phyloP scores from a whole-genome alignment of 768 basidiomycete species.

The Phylloporus arenicola region DNA sequence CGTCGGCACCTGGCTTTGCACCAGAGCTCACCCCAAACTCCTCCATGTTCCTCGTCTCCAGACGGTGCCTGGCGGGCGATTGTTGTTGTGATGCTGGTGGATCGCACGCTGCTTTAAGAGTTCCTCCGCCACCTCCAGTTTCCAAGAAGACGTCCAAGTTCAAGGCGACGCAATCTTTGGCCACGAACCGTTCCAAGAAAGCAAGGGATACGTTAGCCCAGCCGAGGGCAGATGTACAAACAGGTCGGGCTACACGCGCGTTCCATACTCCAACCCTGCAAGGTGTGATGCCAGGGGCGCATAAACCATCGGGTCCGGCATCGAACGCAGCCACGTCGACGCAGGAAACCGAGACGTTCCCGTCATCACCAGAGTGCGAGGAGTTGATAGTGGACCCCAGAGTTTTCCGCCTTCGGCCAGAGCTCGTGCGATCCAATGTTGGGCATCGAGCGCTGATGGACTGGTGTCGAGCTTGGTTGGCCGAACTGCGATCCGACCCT shows the following conservation, averaged over 20 bases:
- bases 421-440: conserved; percentile 5
- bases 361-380: background rate
- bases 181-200: background rate
- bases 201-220: background rate
- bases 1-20: background rate
- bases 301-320: background rate
- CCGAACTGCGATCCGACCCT: background rate
- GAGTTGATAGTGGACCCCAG: conserved; percentile 9
- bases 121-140: too few species aligned
- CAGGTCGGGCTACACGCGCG: background rate
- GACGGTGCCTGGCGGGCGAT: conserved; percentile 8
- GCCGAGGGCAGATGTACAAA: background rate
- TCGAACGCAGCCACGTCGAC: background rate
- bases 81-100: conserved; percentile 11
- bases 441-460: conserved; percentile 2
- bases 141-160: background rate
- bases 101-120: background rate
- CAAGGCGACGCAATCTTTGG: background rate
- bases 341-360: background rate
- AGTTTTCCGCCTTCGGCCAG: conserved; percentile 1
- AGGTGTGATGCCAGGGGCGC: background rate
- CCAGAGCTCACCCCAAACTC: background rate
- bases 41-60: conserved; percentile 6
- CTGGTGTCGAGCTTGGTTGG: conserved; percentile 8
- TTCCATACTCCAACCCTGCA: background rate